Evolutionary conservation across 2,329 filamentous ascomycete species (phyloP), one percentile per base, ranked within the genome.

Genomic region (Sporothrix sp.): DNA sequence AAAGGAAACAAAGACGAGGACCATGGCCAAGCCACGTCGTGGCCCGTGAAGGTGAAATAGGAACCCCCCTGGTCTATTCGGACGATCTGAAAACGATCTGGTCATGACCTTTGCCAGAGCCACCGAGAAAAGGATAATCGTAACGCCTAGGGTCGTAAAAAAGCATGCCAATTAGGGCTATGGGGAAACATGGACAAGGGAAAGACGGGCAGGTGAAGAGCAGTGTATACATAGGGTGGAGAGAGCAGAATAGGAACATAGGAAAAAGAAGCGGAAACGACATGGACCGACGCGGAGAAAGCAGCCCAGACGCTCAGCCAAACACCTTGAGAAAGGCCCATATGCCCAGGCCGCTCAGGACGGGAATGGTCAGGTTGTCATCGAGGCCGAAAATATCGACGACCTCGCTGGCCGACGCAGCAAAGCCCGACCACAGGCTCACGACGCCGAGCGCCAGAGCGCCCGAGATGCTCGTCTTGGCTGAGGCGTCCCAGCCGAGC

Each of bases 281-380:
- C n/a, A 21, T 14, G 28, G 44, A 30, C 7, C 7, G 28, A 16
- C 14, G 23, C 35, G 4, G 38, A 43, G 8, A 2, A 28, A 10
- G 32, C 11, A 8, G 28, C 4, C 4, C 18, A 8, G n/a, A 23
- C 28, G 14, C 32, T 33, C 35, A 81, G 48, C 83, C 84, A 73
- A 96, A 96, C 44, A 89, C 66, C 70, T 86, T 94, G 60, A 97
- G 74, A 65, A 98, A 96, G 0, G 84, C 85, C 84, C 87, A 95
- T 54, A 98, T 81, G 7, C 90, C 90, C 40, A 88, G 68, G 21
- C 90, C 89, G 63, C 88, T 95, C 45, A 98, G 73, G 23, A 95
- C 81, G 2, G 93, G 93, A 66, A 98, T 98, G 45, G 91, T 97
- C 60, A 98, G 72, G 67, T 98, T 98, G 69, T 98, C 93, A 62